These are phyloP conservation scores for Aureobasidium zeae DNA, from an alignment of 2,329 filamentous ascomycete species.

Conservation along the genomic window DNA sequence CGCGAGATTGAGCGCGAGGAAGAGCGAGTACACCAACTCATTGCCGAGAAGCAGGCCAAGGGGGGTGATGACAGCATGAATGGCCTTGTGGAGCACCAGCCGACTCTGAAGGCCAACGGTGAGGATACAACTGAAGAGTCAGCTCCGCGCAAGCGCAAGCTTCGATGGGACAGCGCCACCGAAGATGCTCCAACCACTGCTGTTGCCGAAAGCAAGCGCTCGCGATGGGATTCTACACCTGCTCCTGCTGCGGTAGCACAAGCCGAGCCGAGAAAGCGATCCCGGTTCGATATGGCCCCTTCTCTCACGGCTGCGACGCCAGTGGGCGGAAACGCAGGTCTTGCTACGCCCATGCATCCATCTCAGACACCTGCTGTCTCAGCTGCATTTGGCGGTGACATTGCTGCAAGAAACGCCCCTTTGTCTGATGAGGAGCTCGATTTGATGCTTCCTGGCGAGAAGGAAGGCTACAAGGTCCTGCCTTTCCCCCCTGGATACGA, in stretches of 20 bases:
- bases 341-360: constrained; percentile 68
- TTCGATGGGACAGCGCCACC: constrained; percentile 68
- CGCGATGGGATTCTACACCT: constrained; percentile 80
- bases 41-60: constrained; percentile 72
- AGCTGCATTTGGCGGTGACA: constrained; percentile 67
- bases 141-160: constrained; percentile 65
- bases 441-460: constrained; percentile 62
- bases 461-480: constrained; percentile 85
- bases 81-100: constrained; percentile 51
- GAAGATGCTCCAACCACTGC: constrained; percentile 27
- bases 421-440: constrained; percentile 93
- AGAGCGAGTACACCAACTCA: constrained; percentile 69
- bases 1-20: constrained; percentile 91
- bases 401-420: constrained; percentile 67
- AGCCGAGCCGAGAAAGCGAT: constrained; percentile 58
- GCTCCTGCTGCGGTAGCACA: constrained; percentile 51
- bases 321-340: constrained; percentile 53
- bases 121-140: constrained; percentile 56
- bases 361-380: constrained; percentile 42
- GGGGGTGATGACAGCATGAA: constrained; percentile 58
- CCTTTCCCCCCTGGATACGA: constrained; percentile 88
- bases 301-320: constrained; percentile 58
- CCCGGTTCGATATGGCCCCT: constrained; percentile 87
- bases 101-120: constrained; percentile 63
- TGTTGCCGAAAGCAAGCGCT: constrained; percentile 49